Conservation (phyloP, 495 filamentous ascomycete genomes). For the Neurospora sp. region DNA sequence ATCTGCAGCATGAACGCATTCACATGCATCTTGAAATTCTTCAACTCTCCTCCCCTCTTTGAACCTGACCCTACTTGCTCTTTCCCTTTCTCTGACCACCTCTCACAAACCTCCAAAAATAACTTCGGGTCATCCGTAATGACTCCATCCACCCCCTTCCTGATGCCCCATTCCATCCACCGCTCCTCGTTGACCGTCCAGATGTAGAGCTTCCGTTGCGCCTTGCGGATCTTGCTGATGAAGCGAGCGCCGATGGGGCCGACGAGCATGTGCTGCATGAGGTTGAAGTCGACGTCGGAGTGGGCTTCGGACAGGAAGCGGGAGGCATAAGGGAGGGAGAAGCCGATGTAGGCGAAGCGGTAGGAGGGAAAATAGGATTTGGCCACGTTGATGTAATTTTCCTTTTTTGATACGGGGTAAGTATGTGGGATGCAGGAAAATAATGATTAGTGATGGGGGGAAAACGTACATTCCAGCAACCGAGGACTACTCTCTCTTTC, state of each 20-base stretch:
- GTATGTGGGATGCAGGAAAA: not conserved
- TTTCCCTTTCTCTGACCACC: slow-evolving; percentile 4
- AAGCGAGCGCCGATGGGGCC: slow-evolving; percentile 54
- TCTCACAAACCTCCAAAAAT: slow-evolving; percentile 34
- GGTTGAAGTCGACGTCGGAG: slow-evolving; percentile 62
- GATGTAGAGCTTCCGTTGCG: slow-evolving; percentile 50
- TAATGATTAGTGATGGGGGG: not conserved
- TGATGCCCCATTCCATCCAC: slow-evolving; percentile 63
- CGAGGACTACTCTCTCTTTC: slow-evolving; percentile 62
- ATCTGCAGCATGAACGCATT: slow-evolving; percentile 13
- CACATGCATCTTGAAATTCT: slow-evolving; percentile 7
- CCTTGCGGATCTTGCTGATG: slow-evolving; percentile 44
- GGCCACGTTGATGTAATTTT: slow-evolving; percentile 52
- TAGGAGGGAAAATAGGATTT: slow-evolving; percentile 54
- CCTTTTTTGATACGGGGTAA: slow-evolving; percentile 14
- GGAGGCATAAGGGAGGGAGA: slow-evolving; percentile 56
- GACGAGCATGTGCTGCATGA: slow-evolving; percentile 55
- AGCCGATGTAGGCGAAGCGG: slow-evolving; percentile 62
- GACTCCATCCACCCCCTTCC: slow-evolving; percentile 40
- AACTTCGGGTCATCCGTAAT: slow-evolving; percentile 46
- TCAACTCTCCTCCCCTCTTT: not conserved
- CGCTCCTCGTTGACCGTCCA: slow-evolving; percentile 79
- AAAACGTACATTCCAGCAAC: slow-evolving; percentile 61
- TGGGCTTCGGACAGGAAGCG: slow-evolving; percentile 46
- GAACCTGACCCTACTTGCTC: not conserved